Percentiles rank a stretch among this genome's conserved stretches.
These are phyloP conservation scores for Castanea crenata DNA, from an alignment of 306 rosid genomes.

Conservation along the genomic window DNA sequence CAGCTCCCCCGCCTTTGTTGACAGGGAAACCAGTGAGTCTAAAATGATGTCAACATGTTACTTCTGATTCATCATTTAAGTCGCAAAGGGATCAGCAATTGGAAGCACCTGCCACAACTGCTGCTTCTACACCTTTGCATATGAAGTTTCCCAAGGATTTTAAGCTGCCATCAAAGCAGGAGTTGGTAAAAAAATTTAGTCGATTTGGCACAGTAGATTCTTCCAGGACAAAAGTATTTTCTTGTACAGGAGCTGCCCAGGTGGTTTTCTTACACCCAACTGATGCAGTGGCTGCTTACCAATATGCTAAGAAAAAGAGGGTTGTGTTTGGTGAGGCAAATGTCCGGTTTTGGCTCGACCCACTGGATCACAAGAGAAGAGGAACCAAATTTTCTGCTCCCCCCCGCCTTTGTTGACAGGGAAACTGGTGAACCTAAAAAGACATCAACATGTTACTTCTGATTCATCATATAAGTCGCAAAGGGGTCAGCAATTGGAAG, in stretches of 20 bases:
- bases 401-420: slow-evolving; percentile 9
- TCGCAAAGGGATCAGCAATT: slow-evolving; percentile 15
- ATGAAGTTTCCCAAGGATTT: slow-evolving; percentile 41
- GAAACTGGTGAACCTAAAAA: slow-evolving; percentile 28
- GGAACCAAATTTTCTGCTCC: slow-evolving; percentile 8
- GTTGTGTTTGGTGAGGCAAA: slow-evolving; percentile 20
- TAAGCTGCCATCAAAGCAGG: slow-evolving; percentile 33
- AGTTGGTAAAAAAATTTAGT: slow-evolving; percentile 36
- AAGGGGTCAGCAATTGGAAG: slow-evolving; percentile 10
- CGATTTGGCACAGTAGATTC: slow-evolving; percentile 41
- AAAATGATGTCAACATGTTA: slow-evolving; percentile 31
- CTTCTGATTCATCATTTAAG: slow-evolving; percentile 24
- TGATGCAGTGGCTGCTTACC: slow-evolving; percentile 37
- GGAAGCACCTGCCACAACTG: slow-evolving; percentile 6
- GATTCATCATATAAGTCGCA: slow-evolving; percentile 22
- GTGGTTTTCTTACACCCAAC: slow-evolving; percentile 26
- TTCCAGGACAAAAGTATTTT: slow-evolving; percentile 21
- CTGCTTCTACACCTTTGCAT: slow-evolving; percentile 18
- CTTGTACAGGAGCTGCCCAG: slow-evolving; percentile 21
- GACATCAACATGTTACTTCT: slow-evolving; percentile 23
- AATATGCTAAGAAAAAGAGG: slow-evolving; percentile 33
- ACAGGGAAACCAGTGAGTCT: slow-evolving; percentile 21
- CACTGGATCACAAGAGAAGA: slow-evolving; percentile 23
- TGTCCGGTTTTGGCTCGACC: slow-evolving; percentile 37
- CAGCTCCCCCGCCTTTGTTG: slow-evolving; percentile 5